Percentiles rank a stretch among this genome's conserved stretches.
phyloP scores from a whole-genome alignment of 75 land plant species.

The Chamaecyparis obtusa region DNA sequence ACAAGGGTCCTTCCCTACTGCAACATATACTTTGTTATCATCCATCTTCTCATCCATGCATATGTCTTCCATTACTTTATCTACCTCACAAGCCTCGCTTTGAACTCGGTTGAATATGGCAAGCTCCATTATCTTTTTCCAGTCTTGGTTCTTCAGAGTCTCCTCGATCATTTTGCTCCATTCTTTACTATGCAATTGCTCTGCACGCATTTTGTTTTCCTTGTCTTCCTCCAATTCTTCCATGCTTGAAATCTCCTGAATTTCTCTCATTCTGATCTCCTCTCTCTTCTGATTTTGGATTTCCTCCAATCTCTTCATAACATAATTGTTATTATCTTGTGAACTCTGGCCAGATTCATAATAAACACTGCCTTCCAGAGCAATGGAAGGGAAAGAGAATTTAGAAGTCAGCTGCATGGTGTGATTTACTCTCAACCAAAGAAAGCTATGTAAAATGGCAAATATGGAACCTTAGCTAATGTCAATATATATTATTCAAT shows the following conservation, averaged over 20 bases:
- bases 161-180: conserved; percentile 5
- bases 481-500: neutral
- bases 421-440: neutral
- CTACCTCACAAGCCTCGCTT: neutral
- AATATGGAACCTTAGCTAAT: neutral
- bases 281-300: neutral
- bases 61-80: neutral
- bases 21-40: neutral
- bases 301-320: neutral
- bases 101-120: neutral
- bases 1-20: conserved; percentile 7
- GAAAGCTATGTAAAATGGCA: neutral
- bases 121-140: neutral
- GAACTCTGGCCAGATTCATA: neutral
- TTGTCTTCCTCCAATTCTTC: neutral
- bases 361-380: neutral
- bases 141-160: neutral
- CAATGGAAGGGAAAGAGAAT: neutral
- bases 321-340: neutral
- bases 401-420: neutral
- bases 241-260: neutral
- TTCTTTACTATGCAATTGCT: neutral
- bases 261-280: neutral
- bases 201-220: neutral
- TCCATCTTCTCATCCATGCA: neutral